phyloP scores from a whole-genome alignment of 208 protist genomes.

The Wallacemonas sp. region DNA sequence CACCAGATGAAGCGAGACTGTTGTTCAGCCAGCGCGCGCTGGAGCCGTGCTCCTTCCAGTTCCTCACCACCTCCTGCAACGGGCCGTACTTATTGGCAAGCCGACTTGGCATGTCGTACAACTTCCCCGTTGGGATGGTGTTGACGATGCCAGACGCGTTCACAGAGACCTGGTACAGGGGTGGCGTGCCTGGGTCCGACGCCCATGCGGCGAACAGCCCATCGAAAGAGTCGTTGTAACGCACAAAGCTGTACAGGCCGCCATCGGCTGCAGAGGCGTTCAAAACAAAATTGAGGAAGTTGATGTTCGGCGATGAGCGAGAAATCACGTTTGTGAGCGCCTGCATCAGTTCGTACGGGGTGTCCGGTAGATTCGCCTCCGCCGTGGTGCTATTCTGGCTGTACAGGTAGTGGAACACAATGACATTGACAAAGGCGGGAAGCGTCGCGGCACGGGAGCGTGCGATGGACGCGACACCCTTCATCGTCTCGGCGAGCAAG shows the following conservation, averaged over 20 bases:
- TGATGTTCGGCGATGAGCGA: constrained; percentile 35
- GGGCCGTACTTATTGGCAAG: constrained; percentile 20
- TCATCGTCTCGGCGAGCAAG: constrained; percentile 49
- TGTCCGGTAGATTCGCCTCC: constrained; percentile 26
- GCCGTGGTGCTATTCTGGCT: constrained; percentile 29
- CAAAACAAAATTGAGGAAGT: constrained; percentile 42
- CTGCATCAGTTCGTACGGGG: constrained; percentile 27
- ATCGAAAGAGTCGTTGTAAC: constrained; percentile 27
- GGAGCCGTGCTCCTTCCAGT: constrained; percentile 34
- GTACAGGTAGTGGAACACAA: constrained; percentile 59
- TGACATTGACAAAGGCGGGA: constrained; percentile 54
- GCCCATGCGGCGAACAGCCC: constrained; percentile 20
- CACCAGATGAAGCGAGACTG: constrained; percentile 27
- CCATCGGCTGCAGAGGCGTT: constrained; percentile 7
- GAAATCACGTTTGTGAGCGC: constrained; percentile 41
- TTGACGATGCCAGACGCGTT: constrained; percentile 29
- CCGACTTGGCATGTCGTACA: constrained; percentile 23
- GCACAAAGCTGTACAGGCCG: constrained; percentile 33
- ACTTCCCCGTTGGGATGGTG: constrained; percentile 18
- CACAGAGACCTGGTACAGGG: constrained; percentile 25
- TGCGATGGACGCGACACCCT: constrained; percentile 46
- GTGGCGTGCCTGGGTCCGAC: constrained; percentile 1
- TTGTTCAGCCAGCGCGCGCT: constrained; percentile 34
- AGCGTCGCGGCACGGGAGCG: constrained; percentile 50
- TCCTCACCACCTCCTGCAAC: constrained; percentile 45